Evolutionary conservation across 2,329 filamentous ascomycete genomes (phyloP), one percentile per base, ranked within the genome.

Genomic region (Fusarium sulawesiense): DNA sequence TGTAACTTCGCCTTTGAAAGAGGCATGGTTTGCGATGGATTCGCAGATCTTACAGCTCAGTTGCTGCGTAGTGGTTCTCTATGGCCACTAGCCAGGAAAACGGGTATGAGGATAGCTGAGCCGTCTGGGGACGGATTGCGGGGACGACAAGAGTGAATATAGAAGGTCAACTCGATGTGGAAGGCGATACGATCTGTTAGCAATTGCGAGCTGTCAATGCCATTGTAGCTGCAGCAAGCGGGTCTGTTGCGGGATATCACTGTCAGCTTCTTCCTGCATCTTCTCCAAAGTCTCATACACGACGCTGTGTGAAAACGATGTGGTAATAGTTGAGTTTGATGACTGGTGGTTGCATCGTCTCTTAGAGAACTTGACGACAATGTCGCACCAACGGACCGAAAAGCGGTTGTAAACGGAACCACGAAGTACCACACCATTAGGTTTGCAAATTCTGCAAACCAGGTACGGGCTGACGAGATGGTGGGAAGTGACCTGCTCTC

Each of bases 81-180:
- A 29, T 18, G 20, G 56, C 41, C 29, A 29, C 54, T 48, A 42
- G 54, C 46, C 30, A 50, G 48, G 56, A 29, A 18, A 23, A 12
- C 50, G 40, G 47, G 40, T 46, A 45, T 48, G 27, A 68, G 63
- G 51, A 46, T 44, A 42, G 42, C 45, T 51, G 61, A 51, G 30
- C 60, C 53, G 29, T 40, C 51, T 37, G 46, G 65, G 59, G 54
- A 54, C 30, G 25, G 59, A 71, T 50, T 53, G 68, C 44, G 68
- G 68, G 68, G 67, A 71, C 50, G 55, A 48, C 18, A 54, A 25
- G 14, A 54, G 46, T 41, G 40, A 27, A 46, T 23, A 34, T 29
- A 30, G 23, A 60, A 42, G 21, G 34, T n/a, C 27, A 40, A 20
- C 18, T 49, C 30, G 12, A 53, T 16, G 25, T 27, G 21, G 49